Evolutionary conservation across 2,329 filamentous ascomycete species (phyloP), one percentile per base, ranked within the genome.

Genomic region (Alternaria tenuissima): DNA sequence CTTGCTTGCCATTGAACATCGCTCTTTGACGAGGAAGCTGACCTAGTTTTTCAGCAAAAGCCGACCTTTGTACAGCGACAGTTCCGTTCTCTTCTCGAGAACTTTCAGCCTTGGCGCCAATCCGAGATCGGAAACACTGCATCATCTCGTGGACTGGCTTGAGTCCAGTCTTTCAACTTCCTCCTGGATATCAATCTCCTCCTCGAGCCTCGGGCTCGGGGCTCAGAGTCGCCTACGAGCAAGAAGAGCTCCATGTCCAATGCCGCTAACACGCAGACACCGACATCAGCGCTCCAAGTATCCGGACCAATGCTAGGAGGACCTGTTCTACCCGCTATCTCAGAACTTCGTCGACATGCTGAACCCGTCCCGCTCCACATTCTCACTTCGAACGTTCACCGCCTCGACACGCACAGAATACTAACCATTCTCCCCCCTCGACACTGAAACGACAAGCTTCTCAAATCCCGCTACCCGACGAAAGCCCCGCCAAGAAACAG

Each of bases 111-210:
- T 20, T 20, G 3, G 20, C 20, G 20, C 3, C 20, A 3, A 20
- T 20, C 20, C 20, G 20, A 20, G 20, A 20, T 20, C 20, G 20
- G 20, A 20, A 20, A 20, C 20, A 20, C 20, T 20, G 20, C 20
- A 20, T 20, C 20, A 20, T 3, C 20, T 20, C 71, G 78, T 80
- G 78, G 78, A 78, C 80, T 82, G 78, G 81, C 70, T 65, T 51
- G 62, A 72, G 62, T 78, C 80, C 77, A 77, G 79, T 79, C 73
- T 65, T 63, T 28, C 68, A 85, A 85, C 86, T 87, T 84, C 88
- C 93, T 85, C 87, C 90, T 97, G 93, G 93, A 97, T 94, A 96
- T 97, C 91, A 88, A 91, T 81, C 89, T 91, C 70, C 87, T 97
- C 69, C 87, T 97, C 81, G 92, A 94, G 86, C 86, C 85, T 77